Percentiles rank a stretch among this genome's conserved stretches.
Evolutionary conservation across 2,329 filamentous ascomycete genomes (phyloP).

Genomic region (Aspergillus bombycis): DNA sequence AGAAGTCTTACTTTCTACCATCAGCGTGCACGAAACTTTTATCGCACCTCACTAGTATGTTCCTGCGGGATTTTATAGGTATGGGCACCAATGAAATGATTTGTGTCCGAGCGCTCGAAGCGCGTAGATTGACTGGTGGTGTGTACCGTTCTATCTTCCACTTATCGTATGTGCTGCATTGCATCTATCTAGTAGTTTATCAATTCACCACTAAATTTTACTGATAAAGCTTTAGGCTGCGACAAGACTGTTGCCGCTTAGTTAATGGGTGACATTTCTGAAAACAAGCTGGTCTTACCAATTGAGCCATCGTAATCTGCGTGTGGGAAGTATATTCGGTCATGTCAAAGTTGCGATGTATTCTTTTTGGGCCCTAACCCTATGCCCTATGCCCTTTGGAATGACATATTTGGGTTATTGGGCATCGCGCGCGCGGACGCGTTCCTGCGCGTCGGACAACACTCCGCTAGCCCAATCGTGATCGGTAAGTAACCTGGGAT

Average conservation of each 20-base stretch:
- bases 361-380: conserved; percentile 20
- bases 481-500: not conserved
- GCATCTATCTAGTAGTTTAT: no score
- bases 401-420: conserved; percentile 28
- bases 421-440: conserved; percentile 22
- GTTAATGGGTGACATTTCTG: no score
- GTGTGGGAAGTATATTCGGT: no score
- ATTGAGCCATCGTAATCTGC: no score
- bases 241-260: no score
- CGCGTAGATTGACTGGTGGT: not conserved
- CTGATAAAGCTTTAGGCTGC: no score
- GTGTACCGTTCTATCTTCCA: no score
- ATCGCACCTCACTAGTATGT: not conserved
- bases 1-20: not conserved
- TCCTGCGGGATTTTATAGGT: not conserved
- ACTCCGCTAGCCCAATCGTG: conserved; percentile 4
- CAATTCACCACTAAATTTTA: no score
- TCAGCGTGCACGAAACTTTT: not conserved
- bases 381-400: conserved; percentile 37
- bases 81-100: not conserved
- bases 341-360: no score
- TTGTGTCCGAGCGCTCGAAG: not conserved
- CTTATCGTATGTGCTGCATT: no score
- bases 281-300: no score
- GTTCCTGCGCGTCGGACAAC: conserved; percentile 30